Evolutionary conservation across 116 monocot species (phyloP).

Genomic region (Trichopus zeylanicus): DNA sequence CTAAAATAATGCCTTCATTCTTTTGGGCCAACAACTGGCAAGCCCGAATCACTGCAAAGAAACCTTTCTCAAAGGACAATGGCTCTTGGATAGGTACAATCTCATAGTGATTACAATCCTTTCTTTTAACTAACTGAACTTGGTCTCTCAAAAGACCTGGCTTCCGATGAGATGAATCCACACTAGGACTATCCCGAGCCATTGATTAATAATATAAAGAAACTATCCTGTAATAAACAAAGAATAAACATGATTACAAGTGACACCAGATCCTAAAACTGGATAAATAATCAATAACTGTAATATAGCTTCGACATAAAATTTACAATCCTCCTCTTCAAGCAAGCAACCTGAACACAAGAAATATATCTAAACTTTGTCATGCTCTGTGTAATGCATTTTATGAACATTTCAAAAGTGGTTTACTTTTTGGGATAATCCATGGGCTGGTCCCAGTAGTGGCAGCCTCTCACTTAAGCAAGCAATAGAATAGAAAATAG

Average conservation of each 20-base stretch:
- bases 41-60: conserved; percentile 92
- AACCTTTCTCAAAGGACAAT: conserved; percentile 96
- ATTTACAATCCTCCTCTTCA: background rate
- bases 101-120: conserved; percentile 73
- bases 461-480: no score
- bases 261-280: no score
- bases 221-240: conserved; percentile 1
- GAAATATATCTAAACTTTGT: no score
- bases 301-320: no score
- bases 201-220: conserved; percentile 17
- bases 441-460: no score
- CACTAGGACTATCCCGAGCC: conserved; percentile 39
- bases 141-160: conserved; percentile 89
- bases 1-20: conserved; percentile 85
- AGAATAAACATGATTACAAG: background rate
- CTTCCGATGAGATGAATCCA: conserved; percentile 64
- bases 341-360: no score
- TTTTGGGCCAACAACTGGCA: conserved; percentile 92
- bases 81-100: conserved; percentile 75
- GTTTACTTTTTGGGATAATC: no score
- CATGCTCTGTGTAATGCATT: no score
- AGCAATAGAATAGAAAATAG: no score
- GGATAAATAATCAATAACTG: no score
- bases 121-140: conserved; percentile 85
- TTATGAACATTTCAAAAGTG: no score